A percentile compares a stretch with the other conserved stretches of the same genome.
Conservation (phyloP, 2,329 filamentous ascomycete genomes). For the Arachnopeziza araneosa region DNA sequence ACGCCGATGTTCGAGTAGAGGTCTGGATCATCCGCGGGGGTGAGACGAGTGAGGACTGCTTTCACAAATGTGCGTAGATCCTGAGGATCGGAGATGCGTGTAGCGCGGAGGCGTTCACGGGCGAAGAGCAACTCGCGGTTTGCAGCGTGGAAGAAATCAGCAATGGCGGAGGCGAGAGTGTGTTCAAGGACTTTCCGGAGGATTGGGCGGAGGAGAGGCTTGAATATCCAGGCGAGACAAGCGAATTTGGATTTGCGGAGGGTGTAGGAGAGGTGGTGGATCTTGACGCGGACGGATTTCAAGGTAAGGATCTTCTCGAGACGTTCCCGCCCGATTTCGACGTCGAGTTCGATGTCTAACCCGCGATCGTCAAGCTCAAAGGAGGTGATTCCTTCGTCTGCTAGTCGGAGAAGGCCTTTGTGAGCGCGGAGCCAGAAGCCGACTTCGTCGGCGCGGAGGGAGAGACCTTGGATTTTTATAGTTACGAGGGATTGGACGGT, state of each 20-base stretch:
- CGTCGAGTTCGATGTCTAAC: constrained; percentile 77
- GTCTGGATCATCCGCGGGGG: constrained; percentile 68
- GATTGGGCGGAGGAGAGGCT: constrained; percentile 76
- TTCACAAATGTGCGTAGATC: constrained; percentile 78
- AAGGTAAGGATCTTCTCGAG: constrained; percentile 79
- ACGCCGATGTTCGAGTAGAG: constrained; percentile 70
- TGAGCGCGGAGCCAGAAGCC: constrained; percentile 86
- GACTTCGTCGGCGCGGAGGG: constrained; percentile 76
- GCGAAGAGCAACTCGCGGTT: constrained; percentile 87
- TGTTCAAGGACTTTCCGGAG: constrained; percentile 74
- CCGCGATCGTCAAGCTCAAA: constrained; percentile 83
- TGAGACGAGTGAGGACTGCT: constrained; percentile 72
- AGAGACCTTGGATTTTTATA: constrained; percentile 76
- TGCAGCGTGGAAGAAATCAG: constrained; percentile 61
- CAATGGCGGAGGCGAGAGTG: constrained; percentile 68
- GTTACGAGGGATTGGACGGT: constrained; percentile 65
- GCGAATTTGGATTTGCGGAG: constrained; percentile 70
- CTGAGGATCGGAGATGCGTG: constrained; percentile 73
- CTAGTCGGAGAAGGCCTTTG: constrained; percentile 66
- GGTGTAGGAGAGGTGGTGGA: constrained; percentile 81
- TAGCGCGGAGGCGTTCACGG: constrained; percentile 78
- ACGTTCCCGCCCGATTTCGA: constrained; percentile 73
- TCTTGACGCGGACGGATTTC: constrained; percentile 67
- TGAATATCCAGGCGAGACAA: constrained; percentile 75
- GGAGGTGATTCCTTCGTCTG: constrained; percentile 78